Evolutionary conservation across 2,329 filamentous ascomycete genomes (phyloP).

Genomic region (Paraconiothyrium brasiliense): DNA sequence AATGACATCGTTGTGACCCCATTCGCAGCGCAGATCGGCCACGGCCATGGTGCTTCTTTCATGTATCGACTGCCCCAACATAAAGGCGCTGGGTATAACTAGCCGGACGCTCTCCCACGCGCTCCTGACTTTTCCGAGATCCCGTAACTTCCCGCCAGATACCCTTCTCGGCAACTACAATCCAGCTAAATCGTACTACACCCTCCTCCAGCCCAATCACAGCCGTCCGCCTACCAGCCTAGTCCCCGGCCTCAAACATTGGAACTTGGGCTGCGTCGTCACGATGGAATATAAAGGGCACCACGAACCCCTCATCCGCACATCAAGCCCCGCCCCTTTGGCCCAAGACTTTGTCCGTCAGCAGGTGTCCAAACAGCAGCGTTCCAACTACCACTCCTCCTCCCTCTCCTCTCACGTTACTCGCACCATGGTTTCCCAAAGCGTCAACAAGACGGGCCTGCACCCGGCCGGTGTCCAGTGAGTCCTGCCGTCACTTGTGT

Average conservation of each 20-base stretch:
- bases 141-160: slow-evolving; percentile 20
- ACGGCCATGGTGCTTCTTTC: slow-evolving; percentile 18
- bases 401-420: slow-evolving; percentile 55
- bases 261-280: slow-evolving; percentile 37
- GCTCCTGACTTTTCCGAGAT: slow-evolving; percentile 20
- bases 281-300: slow-evolving; percentile 48
- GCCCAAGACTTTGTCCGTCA: slow-evolving; percentile 66
- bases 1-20: slow-evolving; percentile 23
- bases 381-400: slow-evolving; percentile 67
- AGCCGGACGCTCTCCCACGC: slow-evolving; percentile 7
- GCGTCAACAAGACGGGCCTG: slow-evolving; percentile 89
- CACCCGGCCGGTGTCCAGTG: slow-evolving; percentile 92
- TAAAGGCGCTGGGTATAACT: slow-evolving; percentile 18
- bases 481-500: slow-evolving; percentile 55
- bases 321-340: slow-evolving; percentile 57
- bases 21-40: slow-evolving; percentile 6
- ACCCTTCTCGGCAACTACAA: slow-evolving; percentile 6
- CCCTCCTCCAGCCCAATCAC: slow-evolving; percentile 36
- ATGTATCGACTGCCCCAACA: slow-evolving; percentile 1
- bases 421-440: slow-evolving; percentile 57
- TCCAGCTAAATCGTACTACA: slow-evolving; percentile 12
- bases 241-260: slow-evolving; percentile 35
- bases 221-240: slow-evolving; percentile 26
- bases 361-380: slow-evolving; percentile 65
- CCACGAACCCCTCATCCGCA: slow-evolving; percentile 45